A percentile compares a stretch with the other conserved stretches of the same genome.
phyloP scores from a whole-genome alignment of 192 early-diverging fungal species.

The Kickxella alabastrina region DNA sequence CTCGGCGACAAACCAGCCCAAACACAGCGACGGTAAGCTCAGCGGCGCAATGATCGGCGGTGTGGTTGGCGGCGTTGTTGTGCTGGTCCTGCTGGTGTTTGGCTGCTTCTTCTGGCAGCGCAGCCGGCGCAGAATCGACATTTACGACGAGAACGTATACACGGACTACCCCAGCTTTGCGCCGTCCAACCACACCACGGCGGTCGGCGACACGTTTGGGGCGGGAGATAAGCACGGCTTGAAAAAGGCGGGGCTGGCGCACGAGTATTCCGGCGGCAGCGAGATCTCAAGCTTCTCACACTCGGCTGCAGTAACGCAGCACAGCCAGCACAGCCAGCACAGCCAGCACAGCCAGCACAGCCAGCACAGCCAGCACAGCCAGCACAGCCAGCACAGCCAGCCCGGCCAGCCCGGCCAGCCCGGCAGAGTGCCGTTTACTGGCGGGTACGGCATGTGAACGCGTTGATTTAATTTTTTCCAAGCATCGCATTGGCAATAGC shows the following conservation, averaged over 20 bases:
- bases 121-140: neutral
- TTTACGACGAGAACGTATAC: neutral
- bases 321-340: too few species aligned
- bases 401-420: conserved; percentile 1
- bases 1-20: neutral
- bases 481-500: too few species aligned
- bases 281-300: neutral
- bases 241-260: too few species aligned
- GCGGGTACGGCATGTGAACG: neutral
- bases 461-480: too few species aligned
- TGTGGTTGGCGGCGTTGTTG: conserved; percentile 3
- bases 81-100: neutral
- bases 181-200: neutral
- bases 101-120: neutral
- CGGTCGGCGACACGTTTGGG: neutral
- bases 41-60: conserved; percentile 6
- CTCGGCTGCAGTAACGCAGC: too few species aligned
- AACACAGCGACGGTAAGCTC: neutral
- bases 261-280: neutral
- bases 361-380: too few species aligned
- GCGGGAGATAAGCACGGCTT: too few species aligned
- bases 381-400: neutral
- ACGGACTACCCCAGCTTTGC: conserved; percentile 1
- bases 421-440: neutral
- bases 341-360: too few species aligned